Evolutionary conservation across 1,284 basidiomycete genomes (phyloP).

Genomic region (Leucoagaricus sp.): DNA sequence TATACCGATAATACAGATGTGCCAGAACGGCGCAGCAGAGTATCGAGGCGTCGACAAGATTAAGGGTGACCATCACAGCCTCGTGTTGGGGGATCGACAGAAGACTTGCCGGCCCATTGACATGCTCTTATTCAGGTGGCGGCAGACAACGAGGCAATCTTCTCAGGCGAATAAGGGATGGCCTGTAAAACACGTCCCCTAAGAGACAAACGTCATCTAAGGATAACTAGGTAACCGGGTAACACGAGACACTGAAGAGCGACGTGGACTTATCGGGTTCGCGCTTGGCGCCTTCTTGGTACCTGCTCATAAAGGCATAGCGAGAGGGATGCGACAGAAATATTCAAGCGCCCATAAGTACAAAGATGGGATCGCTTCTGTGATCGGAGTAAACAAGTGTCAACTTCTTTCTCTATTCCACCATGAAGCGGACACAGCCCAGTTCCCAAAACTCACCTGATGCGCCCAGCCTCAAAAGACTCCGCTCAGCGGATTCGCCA

Average conservation of each 20-base stretch:
- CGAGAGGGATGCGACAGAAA: background rate
- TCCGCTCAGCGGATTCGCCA: background rate
- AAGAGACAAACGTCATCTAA: background rate
- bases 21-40: background rate
- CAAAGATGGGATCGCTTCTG: background rate
- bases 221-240: background rate
- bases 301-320: background rate
- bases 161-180: background rate
- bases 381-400: conserved; percentile 7
- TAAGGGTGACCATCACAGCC: background rate
- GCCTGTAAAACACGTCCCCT: background rate
- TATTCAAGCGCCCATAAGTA: conserved; percentile 1
- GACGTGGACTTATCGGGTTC: no score
- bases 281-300: no score
- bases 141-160: no score
- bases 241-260: no score
- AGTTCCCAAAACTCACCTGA: background rate
- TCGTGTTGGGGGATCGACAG: background rate
- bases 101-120: background rate
- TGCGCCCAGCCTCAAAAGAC: conserved; percentile 2
- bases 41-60: background rate
- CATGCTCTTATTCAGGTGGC: no score
- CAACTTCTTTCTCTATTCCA: conserved; percentile 2
- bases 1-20: conserved; percentile 3
- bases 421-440: conserved; percentile 11